Percentiles rank a stretch among this genome's conserved stretches.
phyloP scores from a whole-genome alignment of 2,329 filamentous ascomycete species.

The Blastomyces percursus region DNA sequence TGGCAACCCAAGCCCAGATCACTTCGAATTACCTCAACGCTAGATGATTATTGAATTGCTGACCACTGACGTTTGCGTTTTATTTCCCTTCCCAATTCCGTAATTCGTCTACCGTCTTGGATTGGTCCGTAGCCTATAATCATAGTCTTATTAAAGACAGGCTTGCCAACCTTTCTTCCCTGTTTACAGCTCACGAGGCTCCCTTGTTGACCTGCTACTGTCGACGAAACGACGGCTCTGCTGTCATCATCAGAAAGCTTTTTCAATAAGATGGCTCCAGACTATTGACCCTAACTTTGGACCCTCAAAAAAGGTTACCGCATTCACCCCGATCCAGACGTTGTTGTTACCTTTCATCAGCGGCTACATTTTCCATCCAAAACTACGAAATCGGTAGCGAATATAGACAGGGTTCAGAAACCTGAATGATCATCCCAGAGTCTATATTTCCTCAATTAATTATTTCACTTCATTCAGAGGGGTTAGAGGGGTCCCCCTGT shows the following conservation, averaged over 20 bases:
- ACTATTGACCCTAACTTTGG: neutral
- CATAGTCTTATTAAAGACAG: neutral
- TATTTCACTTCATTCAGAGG: neutral
- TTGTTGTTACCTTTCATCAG: too few relatives aligned
- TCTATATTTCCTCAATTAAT: neutral
- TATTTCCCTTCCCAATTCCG: neutral
- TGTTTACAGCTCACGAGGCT: neutral
- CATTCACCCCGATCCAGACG: neutral
- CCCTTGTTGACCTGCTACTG: neutral
- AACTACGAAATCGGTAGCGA: neutral
- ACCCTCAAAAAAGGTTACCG: neutral
- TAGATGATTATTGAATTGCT: neutral
- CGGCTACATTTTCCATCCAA: too few relatives aligned
- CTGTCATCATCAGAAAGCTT: neutral
- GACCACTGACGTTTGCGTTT: neutral
- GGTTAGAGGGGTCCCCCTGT: neutral
- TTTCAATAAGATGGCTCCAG: neutral
- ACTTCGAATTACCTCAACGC: too few relatives aligned
- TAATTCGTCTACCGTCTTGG: neutral
- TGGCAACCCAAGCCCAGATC: neutral
- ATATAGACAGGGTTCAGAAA: neutral
- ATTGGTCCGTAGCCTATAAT: neutral
- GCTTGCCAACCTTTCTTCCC: neutral
- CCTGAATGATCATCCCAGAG: neutral
- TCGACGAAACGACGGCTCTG: neutral